These are phyloP conservation scores for Penicillium silybi DNA, from an alignment of 495 filamentous ascomycete species.

Conservation along the genomic window DNA sequence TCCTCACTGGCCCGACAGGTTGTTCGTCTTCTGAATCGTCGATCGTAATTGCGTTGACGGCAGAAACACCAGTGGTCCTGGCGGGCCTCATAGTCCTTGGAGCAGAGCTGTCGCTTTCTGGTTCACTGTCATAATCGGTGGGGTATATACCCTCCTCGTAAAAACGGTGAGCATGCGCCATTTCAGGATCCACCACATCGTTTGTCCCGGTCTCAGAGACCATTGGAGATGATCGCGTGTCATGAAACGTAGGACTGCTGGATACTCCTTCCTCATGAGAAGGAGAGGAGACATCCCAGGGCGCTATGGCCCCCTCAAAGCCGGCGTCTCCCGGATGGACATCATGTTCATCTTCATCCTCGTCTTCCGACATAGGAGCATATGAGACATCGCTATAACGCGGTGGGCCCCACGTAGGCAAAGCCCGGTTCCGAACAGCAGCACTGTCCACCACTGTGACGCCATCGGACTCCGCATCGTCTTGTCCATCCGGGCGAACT, in stretches of 20 bases:
- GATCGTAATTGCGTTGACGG: slow-evolving; percentile 19
- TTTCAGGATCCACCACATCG: neutral
- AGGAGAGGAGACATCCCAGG: neutral
- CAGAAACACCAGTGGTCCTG: slow-evolving; percentile 1
- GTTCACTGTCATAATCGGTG: slow-evolving; percentile 6
- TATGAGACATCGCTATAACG: neutral
- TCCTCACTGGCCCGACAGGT: slow-evolving; percentile 24
- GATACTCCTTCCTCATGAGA: neutral
- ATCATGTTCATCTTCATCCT: slow-evolving; percentile 1
- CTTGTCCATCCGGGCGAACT: slow-evolving; percentile 10
- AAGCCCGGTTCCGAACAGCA: neutral
- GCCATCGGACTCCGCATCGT: slow-evolving; percentile 15
- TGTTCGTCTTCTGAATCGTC: slow-evolving; percentile 28
- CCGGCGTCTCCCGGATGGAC: slow-evolving; percentile 1
- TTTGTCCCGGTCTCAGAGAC: neutral
- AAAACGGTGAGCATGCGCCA: neutral
- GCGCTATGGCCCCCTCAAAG: neutral
- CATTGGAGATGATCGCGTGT: slow-evolving; percentile 1
- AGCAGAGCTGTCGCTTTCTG: slow-evolving; percentile 5
- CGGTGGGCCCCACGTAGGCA: neutral
- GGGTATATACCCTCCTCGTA: neutral
- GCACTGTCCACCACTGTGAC: slow-evolving; percentile 9
- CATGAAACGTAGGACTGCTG: slow-evolving; percentile 1
- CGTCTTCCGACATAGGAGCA: neutral
- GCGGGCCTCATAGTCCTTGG: slow-evolving; percentile 2